phyloP scores from a whole-genome alignment of 768 basidiomycete genomes.

The Mycena filopes region DNA sequence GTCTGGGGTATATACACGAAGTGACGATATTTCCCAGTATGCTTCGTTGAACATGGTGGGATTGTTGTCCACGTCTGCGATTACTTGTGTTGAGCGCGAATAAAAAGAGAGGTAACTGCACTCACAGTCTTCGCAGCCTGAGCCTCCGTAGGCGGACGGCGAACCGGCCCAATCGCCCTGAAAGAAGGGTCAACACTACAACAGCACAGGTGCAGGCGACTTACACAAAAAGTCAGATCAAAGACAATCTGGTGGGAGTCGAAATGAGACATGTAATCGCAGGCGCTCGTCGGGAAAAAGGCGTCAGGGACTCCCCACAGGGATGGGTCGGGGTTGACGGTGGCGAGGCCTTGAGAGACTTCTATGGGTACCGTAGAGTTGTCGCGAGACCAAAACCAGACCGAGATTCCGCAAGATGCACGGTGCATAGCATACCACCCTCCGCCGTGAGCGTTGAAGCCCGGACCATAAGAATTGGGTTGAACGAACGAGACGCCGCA shows the following conservation, averaged over 20 bases:
- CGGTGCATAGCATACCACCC: conserved; percentile 70
- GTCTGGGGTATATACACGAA: conserved; percentile 62
- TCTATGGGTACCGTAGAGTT: conserved; percentile 55
- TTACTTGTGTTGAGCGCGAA: neutral
- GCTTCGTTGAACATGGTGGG: conserved; percentile 68
- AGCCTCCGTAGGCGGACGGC: conserved; percentile 43
- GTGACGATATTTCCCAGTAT: conserved; percentile 75
- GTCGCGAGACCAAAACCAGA: conserved; percentile 72
- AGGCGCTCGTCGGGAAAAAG: conserved; percentile 56
- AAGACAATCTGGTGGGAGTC: conserved; percentile 64
- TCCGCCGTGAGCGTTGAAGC: conserved; percentile 64
- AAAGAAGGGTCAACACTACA: conserved; percentile 10
- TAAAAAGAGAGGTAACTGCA: conserved; percentile 9
- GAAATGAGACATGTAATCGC: conserved; percentile 65
- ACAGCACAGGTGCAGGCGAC: conserved; percentile 5
- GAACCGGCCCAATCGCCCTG: conserved; percentile 67
- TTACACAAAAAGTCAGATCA: conserved; percentile 71
- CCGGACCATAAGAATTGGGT: conserved; percentile 54
- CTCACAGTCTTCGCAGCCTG: conserved; percentile 63
- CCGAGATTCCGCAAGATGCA: conserved; percentile 52
- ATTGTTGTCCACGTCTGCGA: conserved; percentile 66
- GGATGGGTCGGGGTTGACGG: conserved; percentile 32
- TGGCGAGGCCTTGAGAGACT: conserved; percentile 39
- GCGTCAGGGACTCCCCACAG: conserved; percentile 62
- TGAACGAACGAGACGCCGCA: conserved; percentile 59